Percentiles rank a stretch among this genome's conserved stretches.
phyloP scores from a whole-genome alignment of 129 eudicot species.

The Apium graveolens region DNA sequence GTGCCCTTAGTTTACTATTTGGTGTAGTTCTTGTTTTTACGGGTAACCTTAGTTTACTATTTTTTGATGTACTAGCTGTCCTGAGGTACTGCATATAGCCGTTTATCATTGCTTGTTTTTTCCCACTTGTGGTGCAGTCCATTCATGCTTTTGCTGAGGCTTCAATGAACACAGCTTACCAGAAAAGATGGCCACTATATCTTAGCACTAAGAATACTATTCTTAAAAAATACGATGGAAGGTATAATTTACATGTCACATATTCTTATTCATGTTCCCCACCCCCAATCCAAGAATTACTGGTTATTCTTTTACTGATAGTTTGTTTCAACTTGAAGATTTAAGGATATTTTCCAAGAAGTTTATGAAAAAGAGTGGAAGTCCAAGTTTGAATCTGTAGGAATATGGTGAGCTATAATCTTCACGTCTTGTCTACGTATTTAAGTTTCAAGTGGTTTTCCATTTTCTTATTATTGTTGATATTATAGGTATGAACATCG shows the following conservation, averaged over 20 bases:
- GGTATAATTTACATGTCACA: constrained; percentile 29
- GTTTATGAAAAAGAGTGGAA: constrained; percentile 79
- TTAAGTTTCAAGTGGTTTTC: constrained; percentile 8
- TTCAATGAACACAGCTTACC: constrained; percentile 78
- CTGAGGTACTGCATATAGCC: background rate
- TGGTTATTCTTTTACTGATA: background rate
- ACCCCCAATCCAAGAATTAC: background rate
- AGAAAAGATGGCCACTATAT: constrained; percentile 88
- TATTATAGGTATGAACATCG: constrained; percentile 92
- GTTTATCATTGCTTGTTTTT: background rate
- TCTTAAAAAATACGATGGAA: constrained; percentile 89
- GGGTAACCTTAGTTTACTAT: too few relatives aligned
- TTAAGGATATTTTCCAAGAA: constrained; percentile 96
- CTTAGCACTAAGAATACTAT: constrained; percentile 96
- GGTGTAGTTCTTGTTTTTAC: too few relatives aligned
- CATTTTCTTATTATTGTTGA: constrained; percentile 5
- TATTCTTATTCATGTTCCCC: background rate
- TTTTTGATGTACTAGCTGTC: background rate
- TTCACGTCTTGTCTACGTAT: background rate
- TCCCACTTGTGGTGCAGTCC: constrained; percentile 7
- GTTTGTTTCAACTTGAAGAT: constrained; percentile 34
- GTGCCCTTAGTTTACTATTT: background rate
- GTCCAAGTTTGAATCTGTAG: constrained; percentile 73
- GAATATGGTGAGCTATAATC: constrained; percentile 57
- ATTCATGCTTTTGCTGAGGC: constrained; percentile 80